Percentiles rank a stretch among this genome's conserved stretches.
These are phyloP conservation scores for Termitomyces sp. DNA, from an alignment of 768 basidiomycete genomes.

Conservation along the genomic window DNA sequence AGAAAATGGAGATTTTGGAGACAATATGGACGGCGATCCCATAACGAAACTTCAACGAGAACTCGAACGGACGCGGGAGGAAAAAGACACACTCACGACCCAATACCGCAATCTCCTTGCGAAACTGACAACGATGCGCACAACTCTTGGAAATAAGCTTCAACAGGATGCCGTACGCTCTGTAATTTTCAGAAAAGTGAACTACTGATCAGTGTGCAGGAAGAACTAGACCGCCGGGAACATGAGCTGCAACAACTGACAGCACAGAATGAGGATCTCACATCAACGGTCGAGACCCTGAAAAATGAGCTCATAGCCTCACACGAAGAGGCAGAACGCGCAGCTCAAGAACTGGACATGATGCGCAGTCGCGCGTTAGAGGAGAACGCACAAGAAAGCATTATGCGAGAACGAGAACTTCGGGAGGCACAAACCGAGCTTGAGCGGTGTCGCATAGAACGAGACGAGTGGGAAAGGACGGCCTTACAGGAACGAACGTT, in stretches of 20 bases:
- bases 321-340: slow-evolving; percentile 70
- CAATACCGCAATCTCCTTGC: slow-evolving; percentile 86
- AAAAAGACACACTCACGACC: slow-evolving; percentile 82
- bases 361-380: slow-evolving; percentile 63
- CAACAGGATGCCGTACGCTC: slow-evolving; percentile 87
- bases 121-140: slow-evolving; percentile 91
- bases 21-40: slow-evolving; percentile 44
- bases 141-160: slow-evolving; percentile 89
- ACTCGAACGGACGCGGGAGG: slow-evolving; percentile 70
- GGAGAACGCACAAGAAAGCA: slow-evolving; percentile 66
- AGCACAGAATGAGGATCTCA: slow-evolving; percentile 73
- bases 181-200: background rate
- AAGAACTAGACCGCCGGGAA: slow-evolving; percentile 95
- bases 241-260: slow-evolving; percentile 77
- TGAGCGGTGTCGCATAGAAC: slow-evolving; percentile 80
- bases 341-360: slow-evolving; percentile 64
- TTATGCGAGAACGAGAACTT: slow-evolving; percentile 73
- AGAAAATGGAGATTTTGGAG: slow-evolving; percentile 26
- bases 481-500: slow-evolving; percentile 61
- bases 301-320: slow-evolving; percentile 76
- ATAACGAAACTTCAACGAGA: slow-evolving; percentile 65
- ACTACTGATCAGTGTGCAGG: slow-evolving; percentile 47
- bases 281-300: slow-evolving; percentile 70
- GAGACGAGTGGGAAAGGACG: slow-evolving; percentile 55
- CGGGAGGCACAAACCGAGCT: slow-evolving; percentile 83